Evolutionary conservation across 345 rosid genomes (phyloP).

Genomic region (Eucalyptus regnans): DNA sequence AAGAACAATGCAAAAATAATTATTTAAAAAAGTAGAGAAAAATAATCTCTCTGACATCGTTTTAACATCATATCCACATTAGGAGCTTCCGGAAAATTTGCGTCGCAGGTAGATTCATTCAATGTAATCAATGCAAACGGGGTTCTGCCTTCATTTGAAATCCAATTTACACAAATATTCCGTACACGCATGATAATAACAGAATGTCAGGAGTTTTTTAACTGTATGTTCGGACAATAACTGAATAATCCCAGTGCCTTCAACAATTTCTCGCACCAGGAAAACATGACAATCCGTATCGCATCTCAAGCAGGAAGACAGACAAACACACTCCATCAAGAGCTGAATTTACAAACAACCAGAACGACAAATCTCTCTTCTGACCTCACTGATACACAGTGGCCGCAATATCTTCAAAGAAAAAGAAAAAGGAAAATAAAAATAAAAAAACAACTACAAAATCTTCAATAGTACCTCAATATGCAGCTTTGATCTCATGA

Average conservation of each 20-base stretch:
- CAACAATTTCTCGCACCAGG: not conserved
- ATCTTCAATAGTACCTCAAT: not conserved
- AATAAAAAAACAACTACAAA: not conserved
- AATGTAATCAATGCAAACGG: not conserved
- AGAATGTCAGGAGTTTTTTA: not conserved
- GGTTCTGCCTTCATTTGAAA: not conserved
- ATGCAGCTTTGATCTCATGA: slow-evolving; percentile 15
- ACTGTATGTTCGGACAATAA: not conserved
- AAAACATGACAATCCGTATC: not conserved
- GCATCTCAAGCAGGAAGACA: not conserved
- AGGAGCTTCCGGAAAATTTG: not conserved
- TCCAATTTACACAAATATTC: not conserved
- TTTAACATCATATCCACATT: not conserved
- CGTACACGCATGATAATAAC: not conserved
- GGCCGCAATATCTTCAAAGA: not conserved
- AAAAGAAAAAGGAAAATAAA: too few species aligned
- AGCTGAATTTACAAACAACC: not conserved
- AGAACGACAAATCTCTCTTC: not conserved
- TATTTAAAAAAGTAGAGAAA: not conserved
- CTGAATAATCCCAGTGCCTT: not conserved
- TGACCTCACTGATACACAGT: not conserved
- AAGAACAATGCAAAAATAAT: not conserved
- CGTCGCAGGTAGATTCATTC: not conserved
- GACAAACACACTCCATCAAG: not conserved
- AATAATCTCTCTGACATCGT: not conserved